Conservation (phyloP, 2,329 filamentous ascomycete genomes). For the Curvularia sp. region DNA sequence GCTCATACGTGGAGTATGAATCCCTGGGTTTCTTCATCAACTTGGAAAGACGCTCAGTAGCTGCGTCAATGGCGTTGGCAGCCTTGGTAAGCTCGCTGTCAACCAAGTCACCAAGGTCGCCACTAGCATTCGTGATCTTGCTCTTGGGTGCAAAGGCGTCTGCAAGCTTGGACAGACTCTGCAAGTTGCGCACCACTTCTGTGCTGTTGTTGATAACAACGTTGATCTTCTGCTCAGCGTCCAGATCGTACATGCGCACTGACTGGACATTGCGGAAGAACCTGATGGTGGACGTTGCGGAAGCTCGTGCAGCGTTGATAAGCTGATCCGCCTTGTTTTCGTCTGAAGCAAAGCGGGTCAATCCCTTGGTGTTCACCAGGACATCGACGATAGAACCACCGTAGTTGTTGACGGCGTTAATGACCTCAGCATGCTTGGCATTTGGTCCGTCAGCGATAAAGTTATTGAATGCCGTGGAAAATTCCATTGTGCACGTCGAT, state of each 20-base stretch:
- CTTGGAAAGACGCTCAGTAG: slow-evolving; percentile 85
- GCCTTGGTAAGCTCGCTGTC: slow-evolving; percentile 92
- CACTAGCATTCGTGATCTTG: slow-evolving; percentile 77
- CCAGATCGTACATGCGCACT: slow-evolving; percentile 89
- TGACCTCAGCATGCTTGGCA: slow-evolving; percentile 86
- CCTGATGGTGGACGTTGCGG: slow-evolving; percentile 84
- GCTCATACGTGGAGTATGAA: slow-evolving; percentile 92
- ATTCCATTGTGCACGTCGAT: slow-evolving; percentile 91
- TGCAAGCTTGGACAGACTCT: slow-evolving; percentile 90
- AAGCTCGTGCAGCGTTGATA: slow-evolving; percentile 79
- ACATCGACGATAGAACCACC: slow-evolving; percentile 91
- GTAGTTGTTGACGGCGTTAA: slow-evolving; percentile 90
- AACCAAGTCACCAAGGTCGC: slow-evolving; percentile 91
- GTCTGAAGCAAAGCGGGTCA: slow-evolving; percentile 89
- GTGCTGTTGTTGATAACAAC: slow-evolving; percentile 97
- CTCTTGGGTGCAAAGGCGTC: slow-evolving; percentile 91
- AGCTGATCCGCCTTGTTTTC: slow-evolving; percentile 93
- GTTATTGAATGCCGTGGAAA: slow-evolving; percentile 97
- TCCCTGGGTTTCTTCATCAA: slow-evolving; percentile 96
- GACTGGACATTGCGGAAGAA: slow-evolving; percentile 96
- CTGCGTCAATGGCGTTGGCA: slow-evolving; percentile 92
- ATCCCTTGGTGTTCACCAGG: slow-evolving; percentile 93
- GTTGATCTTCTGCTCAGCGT: slow-evolving; percentile 90
- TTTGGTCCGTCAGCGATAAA: slow-evolving; percentile 97
- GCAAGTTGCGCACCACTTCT: slow-evolving; percentile 91